Evolutionary conservation across 345 rosid genomes (phyloP).

Genomic region (Geranium rotundifolium): DNA sequence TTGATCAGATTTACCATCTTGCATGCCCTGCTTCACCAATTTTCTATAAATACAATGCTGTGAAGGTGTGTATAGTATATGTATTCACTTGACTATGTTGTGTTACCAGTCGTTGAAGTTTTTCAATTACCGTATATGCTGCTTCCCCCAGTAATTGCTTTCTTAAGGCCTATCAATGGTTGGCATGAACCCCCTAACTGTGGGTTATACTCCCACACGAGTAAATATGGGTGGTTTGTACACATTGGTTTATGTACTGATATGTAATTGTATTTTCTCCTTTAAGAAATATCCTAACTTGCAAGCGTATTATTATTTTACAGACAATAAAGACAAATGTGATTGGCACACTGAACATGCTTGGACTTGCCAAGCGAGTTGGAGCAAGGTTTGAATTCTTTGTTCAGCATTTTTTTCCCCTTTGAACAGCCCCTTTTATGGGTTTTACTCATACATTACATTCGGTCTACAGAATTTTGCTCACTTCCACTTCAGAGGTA

Average conservation of each 20-base stretch:
- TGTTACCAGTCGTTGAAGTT: no score
- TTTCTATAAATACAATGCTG: constrained; percentile 92
- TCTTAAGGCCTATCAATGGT: no score
- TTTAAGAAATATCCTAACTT: constrained; percentile 12
- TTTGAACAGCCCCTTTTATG: neutral
- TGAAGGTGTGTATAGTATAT: constrained; percentile 47
- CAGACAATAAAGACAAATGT: constrained; percentile 98
- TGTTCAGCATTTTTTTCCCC: neutral
- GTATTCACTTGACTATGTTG: neutral
- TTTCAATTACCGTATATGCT: no score
- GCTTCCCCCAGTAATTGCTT: no score
- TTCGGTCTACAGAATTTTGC: constrained; percentile 56
- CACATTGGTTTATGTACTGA: neutral
- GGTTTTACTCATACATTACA: constrained; percentile 6
- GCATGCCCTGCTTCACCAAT: constrained; percentile 99
- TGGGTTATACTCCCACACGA: no score
- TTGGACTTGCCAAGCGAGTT: constrained; percentile 96
- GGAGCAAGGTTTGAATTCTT: constrained; percentile 63
- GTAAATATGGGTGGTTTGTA: neutral
- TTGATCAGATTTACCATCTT: constrained; percentile 92
- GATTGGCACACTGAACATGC: constrained; percentile 93
- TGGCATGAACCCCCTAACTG: no score
- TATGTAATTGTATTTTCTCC: neutral
- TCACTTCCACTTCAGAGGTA: constrained; percentile 93
- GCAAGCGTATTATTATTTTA: constrained; percentile 5